Percentiles rank a stretch among this genome's conserved stretches.
Conservation (phyloP, 202 grass and related monocot species). For the Cymbopogon flexuosus region DNA sequence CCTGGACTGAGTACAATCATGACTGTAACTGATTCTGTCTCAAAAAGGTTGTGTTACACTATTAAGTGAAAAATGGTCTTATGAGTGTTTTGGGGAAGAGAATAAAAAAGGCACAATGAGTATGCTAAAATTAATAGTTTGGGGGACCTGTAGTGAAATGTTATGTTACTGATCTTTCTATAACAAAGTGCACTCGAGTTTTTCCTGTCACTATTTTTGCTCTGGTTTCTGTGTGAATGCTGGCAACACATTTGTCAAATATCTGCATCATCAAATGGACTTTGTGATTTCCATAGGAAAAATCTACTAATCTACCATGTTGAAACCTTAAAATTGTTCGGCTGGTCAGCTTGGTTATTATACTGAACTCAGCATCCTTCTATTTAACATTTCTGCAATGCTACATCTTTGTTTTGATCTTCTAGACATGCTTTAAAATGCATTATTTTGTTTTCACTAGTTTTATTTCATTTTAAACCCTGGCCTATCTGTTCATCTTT, state of each 20-base stretch:
- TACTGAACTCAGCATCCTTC: background rate
- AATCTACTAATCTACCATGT: background rate
- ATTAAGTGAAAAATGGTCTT: background rate
- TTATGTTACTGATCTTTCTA: background rate
- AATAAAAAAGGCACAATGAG: background rate
- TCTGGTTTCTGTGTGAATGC: background rate
- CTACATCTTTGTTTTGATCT: background rate
- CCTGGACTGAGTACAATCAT: background rate
- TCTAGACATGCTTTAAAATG: background rate
- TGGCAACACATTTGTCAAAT: background rate
- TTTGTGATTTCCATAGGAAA: background rate
- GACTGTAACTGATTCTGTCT: background rate
- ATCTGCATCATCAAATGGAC: background rate
- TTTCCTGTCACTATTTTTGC: background rate
- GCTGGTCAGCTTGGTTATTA: background rate
- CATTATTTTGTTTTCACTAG: background rate
- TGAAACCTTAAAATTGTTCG: background rate
- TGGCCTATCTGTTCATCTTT: background rate
- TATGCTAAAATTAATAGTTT: background rate
- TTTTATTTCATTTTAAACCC: conserved; percentile 1
- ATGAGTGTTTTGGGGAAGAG: background rate
- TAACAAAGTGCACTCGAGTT: background rate
- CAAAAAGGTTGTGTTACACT: background rate
- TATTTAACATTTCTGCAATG: background rate
- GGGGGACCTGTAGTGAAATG: background rate